Conservation (phyloP, 331 rosid species). For the Acacia concinna region DNA sequence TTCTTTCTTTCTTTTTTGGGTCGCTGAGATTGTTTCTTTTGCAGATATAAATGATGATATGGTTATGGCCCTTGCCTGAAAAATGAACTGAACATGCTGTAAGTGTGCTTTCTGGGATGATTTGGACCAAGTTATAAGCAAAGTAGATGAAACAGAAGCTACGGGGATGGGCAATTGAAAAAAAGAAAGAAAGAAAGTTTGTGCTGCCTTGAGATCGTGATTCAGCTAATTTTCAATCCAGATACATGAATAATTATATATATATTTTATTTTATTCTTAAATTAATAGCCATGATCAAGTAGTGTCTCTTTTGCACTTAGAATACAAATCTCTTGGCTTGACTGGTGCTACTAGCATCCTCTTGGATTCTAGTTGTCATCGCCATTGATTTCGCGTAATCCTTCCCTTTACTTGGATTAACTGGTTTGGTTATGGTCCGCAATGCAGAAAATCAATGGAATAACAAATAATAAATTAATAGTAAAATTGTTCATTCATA, state of each 20-base stretch:
- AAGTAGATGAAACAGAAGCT: not conserved
- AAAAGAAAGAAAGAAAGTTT: not conserved
- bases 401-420: not conserved
- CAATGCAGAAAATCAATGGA: too few relatives aligned
- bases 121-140: not conserved
- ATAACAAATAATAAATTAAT: too few relatives aligned
- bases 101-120: not conserved
- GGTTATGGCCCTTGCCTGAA: not conserved
- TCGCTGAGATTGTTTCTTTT: not conserved
- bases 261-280: conserved; percentile 10
- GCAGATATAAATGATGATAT: conserved; percentile 1
- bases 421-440: not conserved
- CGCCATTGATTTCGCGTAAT: not conserved
- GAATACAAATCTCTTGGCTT: not conserved
- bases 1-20: not conserved
- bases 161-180: not conserved
- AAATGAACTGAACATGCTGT: not conserved
- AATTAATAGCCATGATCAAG: not conserved
- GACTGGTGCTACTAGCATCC: not conserved
- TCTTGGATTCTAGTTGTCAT: not conserved
- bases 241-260: not conserved
- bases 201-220: not conserved
- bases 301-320: not conserved
- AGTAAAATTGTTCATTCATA: too few relatives aligned
- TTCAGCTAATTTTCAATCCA: not conserved